Base-by-base conservation (phyloP, 345 rosid species). In the Turritis glabra region DNA sequence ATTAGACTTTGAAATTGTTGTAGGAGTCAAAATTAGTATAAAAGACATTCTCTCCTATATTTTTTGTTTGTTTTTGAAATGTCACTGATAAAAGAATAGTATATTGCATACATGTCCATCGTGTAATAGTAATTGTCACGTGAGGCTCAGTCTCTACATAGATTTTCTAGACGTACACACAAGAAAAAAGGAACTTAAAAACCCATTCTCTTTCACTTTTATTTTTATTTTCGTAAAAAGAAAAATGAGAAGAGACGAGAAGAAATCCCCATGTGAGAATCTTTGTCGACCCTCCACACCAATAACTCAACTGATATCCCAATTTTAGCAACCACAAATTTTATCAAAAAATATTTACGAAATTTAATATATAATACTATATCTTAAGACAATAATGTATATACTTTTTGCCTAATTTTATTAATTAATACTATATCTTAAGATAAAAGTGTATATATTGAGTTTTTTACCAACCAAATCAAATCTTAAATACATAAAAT, bases 81-180 rank as follows among this genome's bases (percentile, higher is more conserved):
- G 59, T 27, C 67, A 71, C 19, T 71, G 17, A 13, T 26, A 43
- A 58, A 63, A 23, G 9, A 44, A 62, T 70, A 33, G 41, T 70
- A 59, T 69, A 27, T 23, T 41, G 37, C 27, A 38, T 30, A 35
- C 23, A 53, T 46, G 27, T 41, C 40, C 23, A 56, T 57, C 67
- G 54, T 77, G 62, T 67, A 67, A 64, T 47, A 64, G 53, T 37
- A 18, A 38, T 33, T 35, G 40, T 71, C 80, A 77, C 72, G 67
- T 77, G 76, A 56, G 52, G 60, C 11, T 47, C 55, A 35, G 44
- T 61, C 10, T 29, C 23, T 54, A 52, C 54, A 55, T 21, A 64
- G 73, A 71, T 64, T 71, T 57, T 57, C 37, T 71, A 71, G 47
- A 56, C 23, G 66, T 46, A 63, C 67, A 63, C 67, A 37, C 13